Conservation (phyloP, 108 stramenopile species). For the Halocafeteria seosinensis region DNA sequence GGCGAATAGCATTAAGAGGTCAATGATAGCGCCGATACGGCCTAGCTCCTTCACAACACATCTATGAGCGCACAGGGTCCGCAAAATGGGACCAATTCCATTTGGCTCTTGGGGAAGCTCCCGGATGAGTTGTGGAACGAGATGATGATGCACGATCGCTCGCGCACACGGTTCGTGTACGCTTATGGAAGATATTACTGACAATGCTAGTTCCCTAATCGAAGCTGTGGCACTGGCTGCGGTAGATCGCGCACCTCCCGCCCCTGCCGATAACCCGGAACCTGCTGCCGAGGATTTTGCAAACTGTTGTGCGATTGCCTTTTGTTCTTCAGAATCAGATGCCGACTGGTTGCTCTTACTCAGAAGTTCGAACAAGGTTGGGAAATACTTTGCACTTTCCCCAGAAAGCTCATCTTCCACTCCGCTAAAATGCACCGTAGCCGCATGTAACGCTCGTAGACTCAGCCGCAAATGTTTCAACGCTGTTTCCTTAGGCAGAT, state of each 20-base stretch:
- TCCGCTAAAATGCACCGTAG: not conserved
- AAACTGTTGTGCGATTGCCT: not conserved
- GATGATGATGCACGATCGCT: not conserved
- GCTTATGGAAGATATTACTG: not conserved
- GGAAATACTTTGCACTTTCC: not conserved
- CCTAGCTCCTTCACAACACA: not conserved
- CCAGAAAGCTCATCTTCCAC: not conserved
- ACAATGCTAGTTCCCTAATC: not conserved
- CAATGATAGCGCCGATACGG: not conserved
- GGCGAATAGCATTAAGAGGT: not conserved
- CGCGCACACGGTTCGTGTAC: not conserved
- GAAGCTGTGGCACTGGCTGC: not conserved
- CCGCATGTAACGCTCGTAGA: not conserved
- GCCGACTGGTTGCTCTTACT: not conserved
- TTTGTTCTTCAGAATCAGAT: not conserved
- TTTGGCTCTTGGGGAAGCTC: not conserved
- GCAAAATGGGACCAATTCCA: not conserved
- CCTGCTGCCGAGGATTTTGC: not conserved
- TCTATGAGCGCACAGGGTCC: not conserved
- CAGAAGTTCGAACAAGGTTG: not conserved
- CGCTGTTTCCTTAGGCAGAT: not conserved
- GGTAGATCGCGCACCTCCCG: not conserved
- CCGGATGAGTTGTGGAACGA: not conserved
- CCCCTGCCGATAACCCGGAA: not conserved
- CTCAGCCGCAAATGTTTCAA: not conserved